These are phyloP conservation scores for Cercospora nicotianae DNA, from an alignment of 2,329 filamentous ascomycete genomes.

Conservation along the genomic window DNA sequence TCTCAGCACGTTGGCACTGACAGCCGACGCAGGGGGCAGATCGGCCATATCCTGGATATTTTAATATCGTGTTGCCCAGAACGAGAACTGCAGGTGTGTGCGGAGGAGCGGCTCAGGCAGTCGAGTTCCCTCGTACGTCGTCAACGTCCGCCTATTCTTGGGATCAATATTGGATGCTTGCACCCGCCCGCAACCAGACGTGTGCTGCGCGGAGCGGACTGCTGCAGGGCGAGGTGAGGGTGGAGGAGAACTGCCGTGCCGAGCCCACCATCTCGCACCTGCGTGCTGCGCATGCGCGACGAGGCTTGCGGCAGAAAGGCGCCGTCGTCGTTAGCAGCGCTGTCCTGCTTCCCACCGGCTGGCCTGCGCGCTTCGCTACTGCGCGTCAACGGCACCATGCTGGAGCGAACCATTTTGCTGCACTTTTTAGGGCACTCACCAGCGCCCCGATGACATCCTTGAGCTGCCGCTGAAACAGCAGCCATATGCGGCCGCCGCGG, in stretches of 20 bases:
- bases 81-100: background rate
- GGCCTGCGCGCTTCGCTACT: constrained; percentile 8
- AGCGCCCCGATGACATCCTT: background rate
- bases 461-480: background rate
- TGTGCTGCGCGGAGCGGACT: background rate
- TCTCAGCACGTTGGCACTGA: constrained; percentile 7
- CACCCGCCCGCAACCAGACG: background rate
- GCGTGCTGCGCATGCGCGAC: background rate
- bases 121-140: background rate
- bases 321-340: background rate
- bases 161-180: background rate
- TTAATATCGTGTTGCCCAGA: background rate
- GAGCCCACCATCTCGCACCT: background rate
- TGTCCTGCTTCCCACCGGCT: background rate
- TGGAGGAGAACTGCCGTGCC: background rate
- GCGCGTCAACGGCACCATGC: background rate
- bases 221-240: constrained; percentile 2
- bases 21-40: constrained; percentile 6
- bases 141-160: background rate
- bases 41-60: background rate
- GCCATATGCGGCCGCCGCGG: background rate
- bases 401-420: background rate
- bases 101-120: background rate
- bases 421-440: background rate
- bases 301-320: constrained; percentile 10